Evolutionary conservation across 805 yeast genomes (phyloP).

Genomic region (Cyberlindnera maritima): DNA sequence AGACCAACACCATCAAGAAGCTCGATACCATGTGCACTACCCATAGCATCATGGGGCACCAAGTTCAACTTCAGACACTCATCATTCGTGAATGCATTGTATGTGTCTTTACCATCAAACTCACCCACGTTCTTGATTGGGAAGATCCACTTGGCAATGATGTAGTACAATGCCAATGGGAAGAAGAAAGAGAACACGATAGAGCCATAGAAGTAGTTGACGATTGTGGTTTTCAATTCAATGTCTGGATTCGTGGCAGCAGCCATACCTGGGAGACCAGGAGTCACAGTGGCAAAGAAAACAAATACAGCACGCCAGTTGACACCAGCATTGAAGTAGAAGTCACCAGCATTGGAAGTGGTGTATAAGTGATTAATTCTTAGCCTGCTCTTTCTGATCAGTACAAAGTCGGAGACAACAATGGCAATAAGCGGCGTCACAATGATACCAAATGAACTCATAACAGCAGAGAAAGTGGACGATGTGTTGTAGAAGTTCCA

Average conservation of each 20-base stretch:
- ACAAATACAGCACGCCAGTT: slow-evolving; percentile 30
- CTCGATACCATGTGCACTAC: slow-evolving; percentile 1
- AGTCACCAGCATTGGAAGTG: slow-evolving; percentile 27
- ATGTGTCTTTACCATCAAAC: slow-evolving; percentile 26
- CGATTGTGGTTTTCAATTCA: slow-evolving; percentile 22
- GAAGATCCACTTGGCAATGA: slow-evolving; percentile 25
- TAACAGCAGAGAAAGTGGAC: slow-evolving; percentile 34
- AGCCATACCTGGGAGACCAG: slow-evolving; percentile 39
- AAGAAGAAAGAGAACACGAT: slow-evolving; percentile 31
- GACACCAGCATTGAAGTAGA: slow-evolving; percentile 32
- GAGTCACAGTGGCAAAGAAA: slow-evolving; percentile 31
- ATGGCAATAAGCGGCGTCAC: slow-evolving; percentile 37
- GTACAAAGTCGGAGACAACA: slow-evolving; percentile 34
- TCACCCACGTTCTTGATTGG: slow-evolving; percentile 23
- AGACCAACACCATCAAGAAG: slow-evolving; percentile 7
- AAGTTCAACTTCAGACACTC: slow-evolving; percentile 28
- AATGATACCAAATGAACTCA: slow-evolving; percentile 38
- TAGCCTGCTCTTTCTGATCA: slow-evolving; percentile 31
- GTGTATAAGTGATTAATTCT: slow-evolving; percentile 36
- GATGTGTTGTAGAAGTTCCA: slow-evolving; percentile 39
- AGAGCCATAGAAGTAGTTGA: slow-evolving; percentile 31
- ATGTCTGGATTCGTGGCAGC: slow-evolving; percentile 29
- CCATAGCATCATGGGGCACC: slow-evolving; percentile 19
- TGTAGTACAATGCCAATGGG: slow-evolving; percentile 28
- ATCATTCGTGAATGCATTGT: slow-evolving; percentile 28